Evolutionary conservation across 176 grass and related monocot species (phyloP).

Genomic region (Ananas comosus): DNA sequence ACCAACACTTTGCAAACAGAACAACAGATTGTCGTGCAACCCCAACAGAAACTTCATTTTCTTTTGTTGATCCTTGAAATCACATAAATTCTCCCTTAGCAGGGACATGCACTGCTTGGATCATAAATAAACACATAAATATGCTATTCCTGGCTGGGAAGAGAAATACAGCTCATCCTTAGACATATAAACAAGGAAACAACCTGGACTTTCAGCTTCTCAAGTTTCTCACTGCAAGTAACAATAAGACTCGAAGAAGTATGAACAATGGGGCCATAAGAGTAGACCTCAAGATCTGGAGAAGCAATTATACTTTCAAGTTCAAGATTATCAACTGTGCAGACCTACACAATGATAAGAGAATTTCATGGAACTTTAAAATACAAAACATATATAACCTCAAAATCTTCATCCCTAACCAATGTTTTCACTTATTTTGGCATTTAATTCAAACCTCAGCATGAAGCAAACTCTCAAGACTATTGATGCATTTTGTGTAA

Average conservation of each 20-base stretch:
- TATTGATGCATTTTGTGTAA: constrained; percentile 93
- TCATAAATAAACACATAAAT: constrained; percentile 13
- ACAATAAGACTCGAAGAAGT: constrained; percentile 28
- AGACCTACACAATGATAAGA: constrained; percentile 53
- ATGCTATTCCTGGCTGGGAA: constrained; percentile 8
- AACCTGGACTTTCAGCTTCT: constrained; percentile 58
- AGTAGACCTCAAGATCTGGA: constrained; percentile 61
- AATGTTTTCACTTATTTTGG: background rate
- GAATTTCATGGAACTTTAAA: background rate
- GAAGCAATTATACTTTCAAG: constrained; percentile 72
- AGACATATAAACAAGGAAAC: constrained; percentile 16
- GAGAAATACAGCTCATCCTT: constrained; percentile 5
- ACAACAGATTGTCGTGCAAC: constrained; percentile 68
- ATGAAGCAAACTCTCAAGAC: constrained; percentile 80
- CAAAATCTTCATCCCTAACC: background rate
- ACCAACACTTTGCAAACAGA: constrained; percentile 84
- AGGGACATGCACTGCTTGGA: constrained; percentile 45
- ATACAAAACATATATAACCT: background rate
- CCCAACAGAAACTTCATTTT: constrained; percentile 53
- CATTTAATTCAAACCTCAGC: constrained; percentile 48
- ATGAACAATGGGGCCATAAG: constrained; percentile 37
- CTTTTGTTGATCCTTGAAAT: constrained; percentile 63
- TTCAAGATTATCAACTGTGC: constrained; percentile 54
- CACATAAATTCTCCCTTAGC: constrained; percentile 42
- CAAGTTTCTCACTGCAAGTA: constrained; percentile 47